A percentile compares a stretch with the other conserved stretches of the same genome.
phyloP scores from a whole-genome alignment of 495 filamentous ascomycete genomes.

The Astrothelium subdiscretum region DNA sequence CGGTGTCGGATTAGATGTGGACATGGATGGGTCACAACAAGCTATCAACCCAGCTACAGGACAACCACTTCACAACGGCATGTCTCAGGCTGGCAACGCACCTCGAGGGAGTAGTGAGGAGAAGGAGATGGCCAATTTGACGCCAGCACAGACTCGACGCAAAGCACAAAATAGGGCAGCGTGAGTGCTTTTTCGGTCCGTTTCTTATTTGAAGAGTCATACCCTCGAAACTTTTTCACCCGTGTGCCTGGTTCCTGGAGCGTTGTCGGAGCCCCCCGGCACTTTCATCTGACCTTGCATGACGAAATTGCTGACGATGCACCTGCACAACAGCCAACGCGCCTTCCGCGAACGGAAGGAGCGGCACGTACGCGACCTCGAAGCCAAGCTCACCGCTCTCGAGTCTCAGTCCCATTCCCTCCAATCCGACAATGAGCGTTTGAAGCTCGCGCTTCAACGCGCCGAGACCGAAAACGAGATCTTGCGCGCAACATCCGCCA shows the following conservation, averaged over 20 bases:
- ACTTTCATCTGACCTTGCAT: no score
- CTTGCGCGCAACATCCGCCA: constrained; percentile 46
- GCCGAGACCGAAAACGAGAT: constrained; percentile 88
- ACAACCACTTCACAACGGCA: not conserved
- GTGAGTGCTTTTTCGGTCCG: constrained; percentile 49
- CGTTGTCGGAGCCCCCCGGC: no score
- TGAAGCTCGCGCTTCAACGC: constrained; percentile 70
- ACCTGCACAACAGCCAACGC: constrained; percentile 59
- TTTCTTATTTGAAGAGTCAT: no score
- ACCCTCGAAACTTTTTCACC: no score
- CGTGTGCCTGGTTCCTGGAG: no score
- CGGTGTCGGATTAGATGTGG: constrained; percentile 13
- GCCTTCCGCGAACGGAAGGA: constrained; percentile 97
- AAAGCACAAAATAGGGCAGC: constrained; percentile 96
- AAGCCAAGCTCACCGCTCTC: constrained; percentile 67
- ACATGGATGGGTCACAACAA: constrained; percentile 2
- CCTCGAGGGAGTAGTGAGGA: constrained; percentile 42
- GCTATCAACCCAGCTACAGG: not conserved
- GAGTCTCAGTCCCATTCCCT: constrained; percentile 46
- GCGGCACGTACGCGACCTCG: constrained; percentile 81
- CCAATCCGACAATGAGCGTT: constrained; percentile 66
- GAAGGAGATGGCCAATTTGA: constrained; percentile 47
- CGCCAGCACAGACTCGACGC: constrained; percentile 69
- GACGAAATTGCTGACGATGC: not conserved
- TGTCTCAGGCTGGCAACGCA: not conserved